Conservation (phyloP, 2,329 filamentous ascomycete genomes). For the Colletotrichum godetiae region DNA sequence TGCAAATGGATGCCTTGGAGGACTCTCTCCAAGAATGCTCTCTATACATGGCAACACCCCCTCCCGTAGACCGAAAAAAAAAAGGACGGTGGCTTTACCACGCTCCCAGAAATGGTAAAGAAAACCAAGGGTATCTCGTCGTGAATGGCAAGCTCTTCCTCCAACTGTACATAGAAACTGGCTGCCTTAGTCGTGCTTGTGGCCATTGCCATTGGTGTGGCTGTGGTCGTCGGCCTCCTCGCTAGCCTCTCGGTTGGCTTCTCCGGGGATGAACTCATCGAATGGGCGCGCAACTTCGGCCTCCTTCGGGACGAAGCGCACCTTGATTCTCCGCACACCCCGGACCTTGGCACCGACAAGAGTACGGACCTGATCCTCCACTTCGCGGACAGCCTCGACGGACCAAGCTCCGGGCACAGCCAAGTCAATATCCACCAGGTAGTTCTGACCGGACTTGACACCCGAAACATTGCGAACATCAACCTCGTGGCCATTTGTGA, state of each 20-base stretch:
- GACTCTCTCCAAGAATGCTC: conserved; percentile 17
- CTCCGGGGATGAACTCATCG: conserved; percentile 82
- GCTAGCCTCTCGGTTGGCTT: conserved; percentile 74
- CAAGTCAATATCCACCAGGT: conserved; percentile 89
- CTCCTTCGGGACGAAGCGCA: conserved; percentile 83
- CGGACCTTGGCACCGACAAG: conserved; percentile 81
- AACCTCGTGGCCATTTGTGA: conserved; percentile 67
- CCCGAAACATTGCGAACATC: conserved; percentile 85
- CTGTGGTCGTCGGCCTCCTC: conserved; percentile 58
- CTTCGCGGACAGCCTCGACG: conserved; percentile 73
- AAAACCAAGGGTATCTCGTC: conserved; percentile 36
- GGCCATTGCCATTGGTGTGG: conserved; percentile 45
- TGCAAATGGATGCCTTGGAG: conserved; percentile 28
- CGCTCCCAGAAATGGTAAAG: conserved; percentile 24
- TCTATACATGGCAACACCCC: conserved; percentile 11
- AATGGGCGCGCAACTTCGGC: conserved; percentile 64
- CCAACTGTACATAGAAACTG: conserved; percentile 5
- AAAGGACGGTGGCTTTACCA: conserved; percentile 1
- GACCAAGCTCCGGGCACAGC: conserved; percentile 83
- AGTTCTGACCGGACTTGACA: conserved; percentile 96
- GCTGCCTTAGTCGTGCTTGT: conserved; percentile 42
- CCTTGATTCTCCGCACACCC: conserved; percentile 84
- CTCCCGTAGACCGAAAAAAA: not conserved
- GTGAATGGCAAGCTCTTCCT: conserved; percentile 31
- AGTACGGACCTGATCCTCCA: conserved; percentile 81